A percentile compares a stretch with the other conserved stretches of the same genome.
Conservation (phyloP, 176 grass and related monocot species). For the Carex kokanica region DNA sequence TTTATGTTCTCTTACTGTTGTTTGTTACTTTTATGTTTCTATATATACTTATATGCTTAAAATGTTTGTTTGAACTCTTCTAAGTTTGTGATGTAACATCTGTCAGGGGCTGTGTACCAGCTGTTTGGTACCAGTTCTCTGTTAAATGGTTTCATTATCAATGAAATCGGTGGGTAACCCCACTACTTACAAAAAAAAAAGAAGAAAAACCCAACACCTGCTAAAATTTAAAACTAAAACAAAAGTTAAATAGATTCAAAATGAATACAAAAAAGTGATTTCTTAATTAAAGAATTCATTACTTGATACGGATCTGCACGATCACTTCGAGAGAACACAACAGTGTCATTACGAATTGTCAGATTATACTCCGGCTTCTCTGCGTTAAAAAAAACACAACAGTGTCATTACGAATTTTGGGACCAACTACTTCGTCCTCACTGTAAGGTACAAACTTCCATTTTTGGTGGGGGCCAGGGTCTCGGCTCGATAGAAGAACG, state of each 20-base stretch:
- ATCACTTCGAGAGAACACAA: neutral
- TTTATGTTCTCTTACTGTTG: no score
- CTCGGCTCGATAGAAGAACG: neutral
- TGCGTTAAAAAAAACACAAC: no score
- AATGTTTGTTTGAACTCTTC: no score
- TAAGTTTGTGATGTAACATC: no score
- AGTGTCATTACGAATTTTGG: no score
- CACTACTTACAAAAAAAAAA: no score
- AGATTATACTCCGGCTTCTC: neutral
- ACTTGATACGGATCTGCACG: constrained; percentile 6
- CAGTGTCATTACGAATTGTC: neutral
- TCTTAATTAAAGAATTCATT: neutral
- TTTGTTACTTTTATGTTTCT: no score
- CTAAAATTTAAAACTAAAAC: neutral
- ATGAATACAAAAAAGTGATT: neutral
- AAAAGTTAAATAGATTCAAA: neutral
- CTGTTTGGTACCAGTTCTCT: no score
- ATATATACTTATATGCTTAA: no score
- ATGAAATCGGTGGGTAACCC: no score
- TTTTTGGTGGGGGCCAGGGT: neutral
- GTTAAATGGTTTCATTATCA: no score
- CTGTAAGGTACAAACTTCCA: neutral
- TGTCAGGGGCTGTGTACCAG: no score
- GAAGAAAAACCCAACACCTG: neutral
- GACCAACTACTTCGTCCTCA: neutral